Conservation (phyloP, 2,329 filamentous ascomycete species). For the Alternaria gaisen region DNA sequence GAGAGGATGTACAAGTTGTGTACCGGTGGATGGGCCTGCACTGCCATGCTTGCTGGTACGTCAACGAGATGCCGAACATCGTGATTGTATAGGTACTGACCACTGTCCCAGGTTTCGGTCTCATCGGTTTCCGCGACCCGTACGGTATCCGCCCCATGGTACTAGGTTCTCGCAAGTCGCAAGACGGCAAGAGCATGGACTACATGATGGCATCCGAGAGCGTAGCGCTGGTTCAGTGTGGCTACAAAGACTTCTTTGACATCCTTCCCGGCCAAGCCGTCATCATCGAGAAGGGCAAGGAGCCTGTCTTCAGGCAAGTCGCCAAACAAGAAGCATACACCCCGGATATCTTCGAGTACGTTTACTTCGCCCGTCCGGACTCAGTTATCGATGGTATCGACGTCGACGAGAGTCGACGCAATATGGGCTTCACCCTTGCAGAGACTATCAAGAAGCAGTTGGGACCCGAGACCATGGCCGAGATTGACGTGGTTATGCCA, state of each 20-base stretch:
- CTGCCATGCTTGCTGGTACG: conserved; percentile 78
- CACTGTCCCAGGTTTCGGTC: conserved; percentile 67
- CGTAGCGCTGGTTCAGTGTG: conserved; percentile 81
- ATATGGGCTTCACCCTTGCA: conserved; percentile 86
- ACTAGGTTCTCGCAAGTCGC: conserved; percentile 76
- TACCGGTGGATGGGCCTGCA: conserved; percentile 80
- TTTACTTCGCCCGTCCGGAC: conserved; percentile 88
- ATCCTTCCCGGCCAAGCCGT: conserved; percentile 86
- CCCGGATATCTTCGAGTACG: conserved; percentile 87
- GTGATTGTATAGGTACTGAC: conserved; percentile 21
- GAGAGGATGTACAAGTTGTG: conserved; percentile 76
- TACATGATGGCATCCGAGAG: conserved; percentile 94
- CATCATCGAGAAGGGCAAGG: conserved; percentile 80
- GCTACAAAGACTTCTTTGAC: conserved; percentile 78
- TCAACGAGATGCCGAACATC: neutral
- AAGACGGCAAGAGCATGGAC: conserved; percentile 72
- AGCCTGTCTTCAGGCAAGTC: conserved; percentile 79
- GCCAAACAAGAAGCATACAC: conserved; percentile 73
- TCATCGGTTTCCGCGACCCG: conserved; percentile 80
- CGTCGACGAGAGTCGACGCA: conserved; percentile 81
- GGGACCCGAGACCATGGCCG: conserved; percentile 72
- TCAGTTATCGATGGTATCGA: conserved; percentile 87
- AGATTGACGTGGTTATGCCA: conserved; percentile 86
- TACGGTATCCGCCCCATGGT: conserved; percentile 86
- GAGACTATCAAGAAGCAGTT: conserved; percentile 74